Evolutionary conservation across 805 yeast genomes (phyloP), one percentile per base, ranked within the genome.

Genomic region (Yamadazyma akitaensis): DNA sequence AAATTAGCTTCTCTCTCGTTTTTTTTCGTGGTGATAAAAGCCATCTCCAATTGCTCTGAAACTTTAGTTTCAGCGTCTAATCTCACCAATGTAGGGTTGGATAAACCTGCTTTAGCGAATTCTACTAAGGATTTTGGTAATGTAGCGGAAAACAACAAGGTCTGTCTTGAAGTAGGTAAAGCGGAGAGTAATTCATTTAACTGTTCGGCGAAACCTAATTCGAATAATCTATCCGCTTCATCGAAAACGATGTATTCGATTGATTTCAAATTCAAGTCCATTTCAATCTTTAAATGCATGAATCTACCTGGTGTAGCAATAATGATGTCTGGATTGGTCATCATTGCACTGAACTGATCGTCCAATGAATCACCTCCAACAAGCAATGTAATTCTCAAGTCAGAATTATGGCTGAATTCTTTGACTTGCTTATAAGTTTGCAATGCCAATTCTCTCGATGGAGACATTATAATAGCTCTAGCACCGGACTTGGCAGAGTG

Each of bases 361-460:
- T 94, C 99, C 59, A 94, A 72, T n/a, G 97, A 88, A 61, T 94
- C 99, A 73, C 99, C 99, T 70, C 99, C 99, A 48, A 95, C 92
- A 26, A 94, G 71, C 42, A 91, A 73, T 12, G 86, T 81, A 14
- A 88, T 73, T 56, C 97, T 79, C 53, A 94, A 74, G 58, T 89
- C 95, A 0, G 96, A 82, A 5, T 95, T 96, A 49, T 73, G 80
- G 13, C 91, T 68, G 62, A 94, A 92, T 46, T 94, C 99, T 58
- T 87, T 88, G 31, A 92, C 84, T 49, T 88, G 95, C 60, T 82
- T 88, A 61, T 79, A 79, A 0, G 99, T 94, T 67, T 94, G 99
- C 57, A 88, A 65, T 0, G 99, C 99, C 67, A 94, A 75, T 67
- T 94, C 99, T 77, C 99, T 84, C 50, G 95, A 88, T 17, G 99